These are phyloP conservation scores for Cryptosporidium baileyi DNA, from an alignment of 169 alveolate genomes.

Conservation along the genomic window DNA sequence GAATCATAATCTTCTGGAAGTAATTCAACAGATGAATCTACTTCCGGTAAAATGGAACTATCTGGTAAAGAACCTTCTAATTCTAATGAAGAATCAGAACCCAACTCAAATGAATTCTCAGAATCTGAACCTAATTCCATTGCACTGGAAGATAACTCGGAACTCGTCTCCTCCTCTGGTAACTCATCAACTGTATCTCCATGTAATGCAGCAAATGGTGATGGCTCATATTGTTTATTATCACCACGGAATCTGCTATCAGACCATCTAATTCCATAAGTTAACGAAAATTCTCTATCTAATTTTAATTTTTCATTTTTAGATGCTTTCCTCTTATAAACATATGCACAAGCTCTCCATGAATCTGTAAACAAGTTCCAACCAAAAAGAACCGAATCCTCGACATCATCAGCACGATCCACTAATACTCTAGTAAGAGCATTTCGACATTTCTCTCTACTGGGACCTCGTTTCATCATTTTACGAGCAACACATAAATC, in stretches of 20 bases:
- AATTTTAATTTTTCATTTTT: conserved; percentile 16
- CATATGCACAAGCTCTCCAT: conserved; percentile 68
- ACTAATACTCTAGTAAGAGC: conserved; percentile 27
- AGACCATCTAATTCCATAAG: conserved; percentile 61
- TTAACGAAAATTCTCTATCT: background rate
- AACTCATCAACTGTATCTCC: conserved; percentile 53
- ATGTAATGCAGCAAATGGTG: conserved; percentile 28
- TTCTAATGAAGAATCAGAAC: conserved; percentile 13
- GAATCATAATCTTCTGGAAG: background rate
- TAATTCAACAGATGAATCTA: conserved; percentile 7
- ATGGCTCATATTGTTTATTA: conserved; percentile 4
- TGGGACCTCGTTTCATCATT: conserved; percentile 69
- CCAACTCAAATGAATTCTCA: conserved; percentile 27
- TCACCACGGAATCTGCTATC: conserved; percentile 26
- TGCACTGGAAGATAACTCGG: background rate
- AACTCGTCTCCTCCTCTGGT: conserved; percentile 10
- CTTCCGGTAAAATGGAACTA: background rate
- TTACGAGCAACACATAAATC: conserved; percentile 52
- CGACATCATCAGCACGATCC: conserved; percentile 37
- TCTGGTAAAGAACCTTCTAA: background rate
- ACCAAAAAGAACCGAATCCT: background rate
- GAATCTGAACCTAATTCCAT: background rate
- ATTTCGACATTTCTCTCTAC: conserved; percentile 54
- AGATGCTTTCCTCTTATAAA: conserved; percentile 43
- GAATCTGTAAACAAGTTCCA: conserved; percentile 50